Evolutionary conservation across 257 asterid species (phyloP).

Genomic region (Henckelia pumila): DNA sequence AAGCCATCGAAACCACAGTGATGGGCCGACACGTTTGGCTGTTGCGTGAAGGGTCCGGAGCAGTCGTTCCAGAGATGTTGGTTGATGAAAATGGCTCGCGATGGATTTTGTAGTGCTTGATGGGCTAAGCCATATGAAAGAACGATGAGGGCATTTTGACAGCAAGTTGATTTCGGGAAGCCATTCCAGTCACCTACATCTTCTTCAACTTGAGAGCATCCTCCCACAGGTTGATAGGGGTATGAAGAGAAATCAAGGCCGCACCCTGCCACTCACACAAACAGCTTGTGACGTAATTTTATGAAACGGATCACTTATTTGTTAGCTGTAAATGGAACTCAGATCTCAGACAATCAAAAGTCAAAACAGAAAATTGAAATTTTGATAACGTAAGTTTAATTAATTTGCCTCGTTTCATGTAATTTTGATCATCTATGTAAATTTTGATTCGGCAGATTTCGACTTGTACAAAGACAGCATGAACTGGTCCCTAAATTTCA

Average conservation of each 20-base stretch:
- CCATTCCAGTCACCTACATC: slow-evolving; percentile 44
- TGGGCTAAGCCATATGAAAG: slow-evolving; percentile 53
- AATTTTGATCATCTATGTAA: no score
- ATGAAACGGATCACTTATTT: no score
- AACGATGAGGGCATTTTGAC: slow-evolving; percentile 50
- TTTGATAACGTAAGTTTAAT: no score
- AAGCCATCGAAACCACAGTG: slow-evolving; percentile 48
- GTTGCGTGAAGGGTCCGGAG: slow-evolving; percentile 31
- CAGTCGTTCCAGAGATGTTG: slow-evolving; percentile 46
- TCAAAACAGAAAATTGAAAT: no score
- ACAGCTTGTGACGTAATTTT: no score
- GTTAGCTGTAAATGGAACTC: no score
- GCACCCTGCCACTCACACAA: slow-evolving; percentile 56
- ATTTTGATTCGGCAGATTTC: no score
- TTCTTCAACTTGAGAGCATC: slow-evolving; percentile 40
- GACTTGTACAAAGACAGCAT: no score
- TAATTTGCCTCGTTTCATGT: no score
- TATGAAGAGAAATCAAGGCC: slow-evolving; percentile 42
- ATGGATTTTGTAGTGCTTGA: slow-evolving; percentile 27
- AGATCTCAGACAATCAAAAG: no score
- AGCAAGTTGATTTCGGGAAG: slow-evolving; percentile 52
- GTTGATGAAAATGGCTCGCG: slow-evolving; percentile 37
- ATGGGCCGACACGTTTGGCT: slow-evolving; percentile 43
- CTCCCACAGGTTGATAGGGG: slow-evolving; percentile 63
- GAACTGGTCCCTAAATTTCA: no score